These are phyloP conservation scores for Dothideomycetes sp. DNA, from an alignment of 2,329 filamentous ascomycete species.

Conservation along the genomic window DNA sequence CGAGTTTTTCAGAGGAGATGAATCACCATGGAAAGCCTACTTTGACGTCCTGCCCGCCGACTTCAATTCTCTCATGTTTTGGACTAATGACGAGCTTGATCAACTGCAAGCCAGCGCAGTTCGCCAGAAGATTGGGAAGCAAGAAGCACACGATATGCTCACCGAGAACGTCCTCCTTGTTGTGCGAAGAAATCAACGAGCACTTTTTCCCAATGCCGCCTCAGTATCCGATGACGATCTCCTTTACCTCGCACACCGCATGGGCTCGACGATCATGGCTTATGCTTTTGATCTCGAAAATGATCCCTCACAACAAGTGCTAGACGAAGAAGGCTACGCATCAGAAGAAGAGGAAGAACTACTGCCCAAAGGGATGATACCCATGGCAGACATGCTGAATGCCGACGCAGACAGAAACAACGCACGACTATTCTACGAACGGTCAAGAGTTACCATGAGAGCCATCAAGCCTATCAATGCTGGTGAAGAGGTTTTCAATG, in stretches of 20 bases:
- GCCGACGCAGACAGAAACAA: slow-evolving; percentile 78
- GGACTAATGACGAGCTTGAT: slow-evolving; percentile 57
- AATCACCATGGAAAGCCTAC: slow-evolving; percentile 67
- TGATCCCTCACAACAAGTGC: slow-evolving; percentile 34
- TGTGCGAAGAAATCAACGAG: slow-evolving; percentile 44
- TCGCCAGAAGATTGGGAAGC: slow-evolving; percentile 63
- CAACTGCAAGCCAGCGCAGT: slow-evolving; percentile 69
- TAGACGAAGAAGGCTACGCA: slow-evolving; percentile 43
- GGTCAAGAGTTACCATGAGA: slow-evolving; percentile 58
- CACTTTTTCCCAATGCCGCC: slow-evolving; percentile 31
- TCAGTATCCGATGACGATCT: slow-evolving; percentile 33
- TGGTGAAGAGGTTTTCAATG: slow-evolving; percentile 74
- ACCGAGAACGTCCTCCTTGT: slow-evolving; percentile 43
- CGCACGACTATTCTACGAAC: slow-evolving; percentile 52
- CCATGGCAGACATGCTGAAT: slow-evolving; percentile 81
- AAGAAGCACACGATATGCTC: slow-evolving; percentile 60
- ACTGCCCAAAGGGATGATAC: slow-evolving; percentile 69
- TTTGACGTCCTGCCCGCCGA: slow-evolving; percentile 57
- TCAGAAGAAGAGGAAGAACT: slow-evolving; percentile 36
- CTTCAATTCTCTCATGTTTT: slow-evolving; percentile 89
- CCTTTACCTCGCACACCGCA: slow-evolving; percentile 55
- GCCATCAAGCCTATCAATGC: slow-evolving; percentile 55
- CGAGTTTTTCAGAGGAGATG: slow-evolving; percentile 49
- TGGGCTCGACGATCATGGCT: slow-evolving; percentile 84
- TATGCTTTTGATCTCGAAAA: slow-evolving; percentile 77